Evolutionary conservation across 2,329 filamentous ascomycete species (phyloP).

Genomic region (Tetracladium maxilliforme): DNA sequence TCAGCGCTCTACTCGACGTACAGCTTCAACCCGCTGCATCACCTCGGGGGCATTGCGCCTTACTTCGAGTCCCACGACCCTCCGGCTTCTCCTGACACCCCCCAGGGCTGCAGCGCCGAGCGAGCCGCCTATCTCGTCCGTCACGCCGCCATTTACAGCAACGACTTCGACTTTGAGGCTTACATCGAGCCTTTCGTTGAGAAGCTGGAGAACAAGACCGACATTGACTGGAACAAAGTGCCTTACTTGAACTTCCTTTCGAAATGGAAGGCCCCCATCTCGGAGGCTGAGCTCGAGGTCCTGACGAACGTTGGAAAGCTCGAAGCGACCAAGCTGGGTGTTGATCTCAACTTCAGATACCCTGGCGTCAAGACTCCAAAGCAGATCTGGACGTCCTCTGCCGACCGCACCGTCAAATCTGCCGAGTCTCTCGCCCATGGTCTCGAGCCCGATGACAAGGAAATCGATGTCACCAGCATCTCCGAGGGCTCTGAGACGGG

Average conservation of each 20-base stretch:
- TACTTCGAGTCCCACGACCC: constrained; percentile 41
- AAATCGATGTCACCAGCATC: constrained; percentile 26
- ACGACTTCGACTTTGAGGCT: constrained; percentile 41
- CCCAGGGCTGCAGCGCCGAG: constrained; percentile 32
- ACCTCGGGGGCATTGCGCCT: constrained; percentile 38
- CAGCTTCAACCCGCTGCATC: constrained; percentile 35
- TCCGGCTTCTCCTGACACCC: constrained; percentile 23
- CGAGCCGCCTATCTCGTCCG: constrained; percentile 39
- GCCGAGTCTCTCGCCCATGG: constrained; percentile 31
- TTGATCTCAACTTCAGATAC: constrained; percentile 27
- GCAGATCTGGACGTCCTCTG: constrained; percentile 34
- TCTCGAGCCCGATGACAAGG: constrained; percentile 23
- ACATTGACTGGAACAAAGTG: constrained; percentile 26
- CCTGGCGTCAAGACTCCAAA: constrained; percentile 24
- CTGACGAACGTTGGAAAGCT: constrained; percentile 28
- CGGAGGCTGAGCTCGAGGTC: constrained; percentile 26
- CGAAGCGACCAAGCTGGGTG: constrained; percentile 27
- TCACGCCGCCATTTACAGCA: constrained; percentile 45
- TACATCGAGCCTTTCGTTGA: constrained; percentile 40
- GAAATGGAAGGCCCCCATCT: constrained; percentile 27
- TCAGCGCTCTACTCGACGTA: constrained; percentile 26
- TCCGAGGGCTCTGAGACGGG: constrained; percentile 29
- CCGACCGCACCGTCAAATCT: constrained; percentile 32
- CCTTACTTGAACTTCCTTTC: constrained; percentile 25
- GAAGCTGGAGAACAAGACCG: constrained; percentile 46